phyloP scores from a whole-genome alignment of 139 green algal genomes.

The Coccomyxa sp. region DNA sequence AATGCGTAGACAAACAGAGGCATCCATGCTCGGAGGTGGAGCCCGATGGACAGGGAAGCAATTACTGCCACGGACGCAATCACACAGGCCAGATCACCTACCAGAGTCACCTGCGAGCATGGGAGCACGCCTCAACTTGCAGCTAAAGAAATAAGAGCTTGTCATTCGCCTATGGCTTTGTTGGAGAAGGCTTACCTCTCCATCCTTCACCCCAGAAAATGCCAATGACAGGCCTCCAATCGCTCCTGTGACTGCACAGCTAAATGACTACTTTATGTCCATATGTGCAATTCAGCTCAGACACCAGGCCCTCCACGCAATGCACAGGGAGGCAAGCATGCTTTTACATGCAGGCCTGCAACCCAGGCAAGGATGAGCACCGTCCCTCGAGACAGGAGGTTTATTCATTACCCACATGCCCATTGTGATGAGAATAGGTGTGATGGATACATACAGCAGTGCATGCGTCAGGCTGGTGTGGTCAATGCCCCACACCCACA shows the following conservation, averaged over 20 bases:
- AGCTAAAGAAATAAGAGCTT: too few species aligned
- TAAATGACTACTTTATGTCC: too few species aligned
- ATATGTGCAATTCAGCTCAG: not conserved
- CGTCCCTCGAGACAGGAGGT: not conserved
- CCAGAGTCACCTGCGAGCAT: not conserved
- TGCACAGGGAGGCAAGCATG: not conserved
- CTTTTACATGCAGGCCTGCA: not conserved
- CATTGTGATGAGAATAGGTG: not conserved
- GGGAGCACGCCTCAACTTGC: not conserved
- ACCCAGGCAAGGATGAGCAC: not conserved
- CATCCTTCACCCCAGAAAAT: not conserved
- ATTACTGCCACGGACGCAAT: not conserved
- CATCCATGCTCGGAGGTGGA: not conserved
- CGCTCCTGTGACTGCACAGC: not conserved
- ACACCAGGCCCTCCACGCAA: not conserved
- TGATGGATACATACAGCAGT: not conserved
- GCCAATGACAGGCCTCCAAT: not conserved
- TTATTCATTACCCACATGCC: not conserved
- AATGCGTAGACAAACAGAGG: not conserved
- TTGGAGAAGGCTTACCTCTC: not conserved
- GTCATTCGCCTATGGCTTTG: too few species aligned
- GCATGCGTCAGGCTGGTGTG: not conserved
- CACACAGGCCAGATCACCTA: not conserved
- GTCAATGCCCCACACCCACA: not conserved
- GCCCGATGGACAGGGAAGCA: not conserved